phyloP scores from a whole-genome alignment of 2,329 filamentous ascomycete genomes.

The Xylariaceae sp. region DNA sequence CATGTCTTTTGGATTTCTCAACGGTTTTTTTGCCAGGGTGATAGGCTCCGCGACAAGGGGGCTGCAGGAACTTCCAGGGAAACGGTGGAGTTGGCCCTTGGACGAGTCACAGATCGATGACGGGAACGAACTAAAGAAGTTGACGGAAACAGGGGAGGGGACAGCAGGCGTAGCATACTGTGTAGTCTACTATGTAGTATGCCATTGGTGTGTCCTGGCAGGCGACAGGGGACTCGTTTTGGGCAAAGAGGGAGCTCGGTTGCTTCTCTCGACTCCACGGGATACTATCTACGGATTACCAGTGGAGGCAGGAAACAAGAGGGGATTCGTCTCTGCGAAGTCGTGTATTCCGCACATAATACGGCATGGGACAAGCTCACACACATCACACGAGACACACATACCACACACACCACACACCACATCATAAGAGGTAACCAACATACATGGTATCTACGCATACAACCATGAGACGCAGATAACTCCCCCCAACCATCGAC shows the following conservation, averaged over 20 bases:
- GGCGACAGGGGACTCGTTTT: slow-evolving; percentile 8
- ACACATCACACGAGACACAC: no score
- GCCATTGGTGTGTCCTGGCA: background rate
- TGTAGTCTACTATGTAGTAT: background rate
- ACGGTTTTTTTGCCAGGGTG: slow-evolving; percentile 23
- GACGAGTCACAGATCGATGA: slow-evolving; percentile 17
- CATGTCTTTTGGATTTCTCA: slow-evolving; percentile 15
- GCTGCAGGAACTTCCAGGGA: slow-evolving; percentile 18
- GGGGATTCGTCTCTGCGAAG: background rate
- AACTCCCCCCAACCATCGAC: background rate
- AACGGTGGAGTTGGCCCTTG: slow-evolving; percentile 19
- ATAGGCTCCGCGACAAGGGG: slow-evolving; percentile 15
- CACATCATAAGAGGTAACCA: background rate
- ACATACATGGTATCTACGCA: background rate
- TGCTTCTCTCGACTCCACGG: background rate
- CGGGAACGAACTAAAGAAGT: slow-evolving; percentile 20
- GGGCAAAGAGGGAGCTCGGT: slow-evolving; percentile 10
- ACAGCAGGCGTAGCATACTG: background rate
- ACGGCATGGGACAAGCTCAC: no score
- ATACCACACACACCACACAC: no score
- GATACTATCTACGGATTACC: background rate
- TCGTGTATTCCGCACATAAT: no score
- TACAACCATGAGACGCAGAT: background rate
- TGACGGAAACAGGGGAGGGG: slow-evolving; percentile 9
- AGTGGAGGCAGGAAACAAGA: slow-evolving; percentile 4